Evolutionary conservation across 805 yeast species (phyloP).

Genomic region (Candida sonorensis): DNA sequence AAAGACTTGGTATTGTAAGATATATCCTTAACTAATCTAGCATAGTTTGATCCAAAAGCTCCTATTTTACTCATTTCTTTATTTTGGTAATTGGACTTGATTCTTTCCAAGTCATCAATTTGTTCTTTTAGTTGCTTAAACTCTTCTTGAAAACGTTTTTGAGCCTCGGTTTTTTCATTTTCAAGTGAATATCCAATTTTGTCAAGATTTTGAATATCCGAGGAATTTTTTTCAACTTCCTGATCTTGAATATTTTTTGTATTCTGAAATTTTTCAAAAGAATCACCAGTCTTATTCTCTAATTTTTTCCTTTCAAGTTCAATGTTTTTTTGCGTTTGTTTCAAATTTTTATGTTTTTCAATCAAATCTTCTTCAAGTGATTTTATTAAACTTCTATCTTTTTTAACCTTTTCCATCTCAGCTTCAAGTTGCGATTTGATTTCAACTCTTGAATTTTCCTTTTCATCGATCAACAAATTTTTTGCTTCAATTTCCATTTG

Average conservation of each 20-base stretch:
- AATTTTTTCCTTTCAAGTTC: slow-evolving; percentile 31
- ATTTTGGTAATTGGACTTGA: slow-evolving; percentile 12
- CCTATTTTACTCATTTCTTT: slow-evolving; percentile 25
- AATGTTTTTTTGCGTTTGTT: slow-evolving; percentile 21
- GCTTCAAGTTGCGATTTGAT: slow-evolving; percentile 10
- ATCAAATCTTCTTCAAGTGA: slow-evolving; percentile 12
- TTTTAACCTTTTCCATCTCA: slow-evolving; percentile 12
- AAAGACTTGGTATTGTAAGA: slow-evolving; percentile 28
- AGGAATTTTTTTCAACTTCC: slow-evolving; percentile 10
- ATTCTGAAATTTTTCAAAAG: slow-evolving; percentile 27
- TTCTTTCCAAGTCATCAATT: slow-evolving; percentile 7
- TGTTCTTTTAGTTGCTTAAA: slow-evolving; percentile 1
- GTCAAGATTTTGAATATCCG: too few relatives aligned
- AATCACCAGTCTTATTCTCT: slow-evolving; percentile 37
- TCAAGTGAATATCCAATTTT: too few relatives aligned
- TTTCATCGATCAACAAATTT: slow-evolving; percentile 4
- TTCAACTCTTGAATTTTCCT: slow-evolving; percentile 13
- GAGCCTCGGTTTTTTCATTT: slow-evolving; percentile 8
- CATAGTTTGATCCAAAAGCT: slow-evolving; percentile 46
- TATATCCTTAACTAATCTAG: slow-evolving; percentile 35
- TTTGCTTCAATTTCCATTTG: neutral
- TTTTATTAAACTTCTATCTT: slow-evolving; percentile 19
- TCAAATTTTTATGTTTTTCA: slow-evolving; percentile 9
- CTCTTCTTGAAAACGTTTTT: slow-evolving; percentile 4
- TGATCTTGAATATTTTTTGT: slow-evolving; percentile 12